These are phyloP conservation scores for Porogramme epimiltina DNA, from an alignment of 1,284 basidiomycete species.

Conservation along the genomic window DNA sequence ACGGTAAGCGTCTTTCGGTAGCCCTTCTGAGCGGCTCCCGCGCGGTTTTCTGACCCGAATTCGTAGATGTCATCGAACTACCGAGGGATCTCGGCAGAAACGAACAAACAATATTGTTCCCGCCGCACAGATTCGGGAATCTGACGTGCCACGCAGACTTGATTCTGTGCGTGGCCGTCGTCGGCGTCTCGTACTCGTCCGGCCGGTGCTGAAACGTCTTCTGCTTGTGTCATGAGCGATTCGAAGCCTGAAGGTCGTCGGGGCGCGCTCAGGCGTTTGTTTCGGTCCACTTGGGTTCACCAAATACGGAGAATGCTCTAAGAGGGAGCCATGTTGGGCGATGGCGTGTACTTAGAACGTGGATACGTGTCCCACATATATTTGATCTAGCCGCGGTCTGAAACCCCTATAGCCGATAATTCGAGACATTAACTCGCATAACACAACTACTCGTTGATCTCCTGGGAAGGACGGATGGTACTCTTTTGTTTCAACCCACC, in stretches of 20 bases:
- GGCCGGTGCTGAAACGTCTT: background rate
- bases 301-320: too few relatives aligned
- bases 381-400: too few relatives aligned
- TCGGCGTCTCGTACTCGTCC: background rate
- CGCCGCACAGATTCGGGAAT: conserved; percentile 70
- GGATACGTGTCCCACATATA: too few relatives aligned
- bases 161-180: conserved; percentile 48
- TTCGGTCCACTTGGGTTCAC: background rate
- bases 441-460: too few relatives aligned
- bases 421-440: too few relatives aligned
- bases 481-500: too few relatives aligned
- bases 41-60: background rate
- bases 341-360: background rate
- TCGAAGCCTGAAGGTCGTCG: conserved; percentile 48
- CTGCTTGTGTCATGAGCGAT: conserved; percentile 55
- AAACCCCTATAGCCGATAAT: too few relatives aligned
- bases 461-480: too few relatives aligned
- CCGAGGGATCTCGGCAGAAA: conserved; percentile 51
- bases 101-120: conserved; percentile 69
- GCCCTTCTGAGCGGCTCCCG: background rate
- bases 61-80: conserved; percentile 57
- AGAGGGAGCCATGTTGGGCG: too few relatives aligned
- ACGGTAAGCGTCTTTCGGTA: conserved; percentile 43
- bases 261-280: conserved; percentile 55
- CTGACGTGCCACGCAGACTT: conserved; percentile 63